Conservation (phyloP, 371 early-diverging fungal genomes). For the Blakeslea trispora region DNA sequence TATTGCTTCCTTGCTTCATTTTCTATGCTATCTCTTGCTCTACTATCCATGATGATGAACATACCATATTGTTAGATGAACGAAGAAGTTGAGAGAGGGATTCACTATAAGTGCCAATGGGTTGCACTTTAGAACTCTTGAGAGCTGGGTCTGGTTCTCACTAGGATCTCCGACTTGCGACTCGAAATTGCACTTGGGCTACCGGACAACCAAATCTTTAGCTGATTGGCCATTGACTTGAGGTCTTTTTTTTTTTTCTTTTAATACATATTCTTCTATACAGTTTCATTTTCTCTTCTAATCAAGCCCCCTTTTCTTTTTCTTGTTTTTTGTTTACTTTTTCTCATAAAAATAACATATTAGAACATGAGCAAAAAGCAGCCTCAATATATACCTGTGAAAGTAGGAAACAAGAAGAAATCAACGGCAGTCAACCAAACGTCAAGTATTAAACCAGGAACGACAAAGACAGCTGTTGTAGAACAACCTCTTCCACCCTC, state of each 20-base stretch:
- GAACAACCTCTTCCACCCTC: not conserved
- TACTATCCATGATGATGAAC: slow-evolving; percentile 4
- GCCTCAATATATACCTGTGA: slow-evolving; percentile 22
- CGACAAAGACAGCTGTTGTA: not conserved
- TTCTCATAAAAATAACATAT: not conserved
- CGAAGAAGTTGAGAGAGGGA: slow-evolving; percentile 39
- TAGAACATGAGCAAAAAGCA: slow-evolving; percentile 5
- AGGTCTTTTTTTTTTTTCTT: not conserved
- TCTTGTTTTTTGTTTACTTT: not conserved
- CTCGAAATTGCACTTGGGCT: not conserved
- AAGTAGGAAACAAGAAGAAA: slow-evolving; percentile 18
- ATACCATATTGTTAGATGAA: slow-evolving; percentile 34
- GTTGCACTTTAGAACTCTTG: not conserved
- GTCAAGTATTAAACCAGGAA: not conserved
- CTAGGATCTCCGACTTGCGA: not conserved
- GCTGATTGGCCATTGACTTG: too few relatives aligned
- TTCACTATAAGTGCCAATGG: slow-evolving; percentile 3
- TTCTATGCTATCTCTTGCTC: not conserved
- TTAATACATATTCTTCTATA: not conserved
- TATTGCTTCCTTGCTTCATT: not conserved
- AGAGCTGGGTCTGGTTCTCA: too few relatives aligned
- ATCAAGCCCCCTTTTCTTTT: too few relatives aligned
- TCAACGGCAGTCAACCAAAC: not conserved
- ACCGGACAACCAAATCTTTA: not conserved
- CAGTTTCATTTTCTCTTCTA: too few relatives aligned